Evolutionary conservation across 768 basidiomycete species (phyloP), one percentile per base, ranked within the genome.

Genomic region (Brasilioporus rufonigricans): DNA sequence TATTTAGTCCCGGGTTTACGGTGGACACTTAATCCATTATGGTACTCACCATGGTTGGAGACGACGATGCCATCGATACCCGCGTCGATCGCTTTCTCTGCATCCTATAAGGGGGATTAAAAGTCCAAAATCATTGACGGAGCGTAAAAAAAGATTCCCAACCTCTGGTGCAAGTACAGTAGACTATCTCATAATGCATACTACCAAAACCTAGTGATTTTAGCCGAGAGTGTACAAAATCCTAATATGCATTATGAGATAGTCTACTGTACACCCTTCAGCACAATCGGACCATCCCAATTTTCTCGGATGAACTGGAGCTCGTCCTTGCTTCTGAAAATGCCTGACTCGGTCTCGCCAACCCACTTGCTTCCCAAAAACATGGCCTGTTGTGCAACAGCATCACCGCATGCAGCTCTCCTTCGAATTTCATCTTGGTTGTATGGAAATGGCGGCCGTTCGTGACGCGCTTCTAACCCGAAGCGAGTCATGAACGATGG

Each of bases 1-100:
- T 5, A 13, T 21, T 50, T 19, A 41, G 31, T 32, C 21, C 26
- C 13, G 4, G 38, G n/a, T n/a, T n/a, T n/a, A 29, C 9, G 9
- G 13, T 5, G 16, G n/a, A n/a, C 13, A 32, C n/a, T 11, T 14
- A 14, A 33, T 32, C 43, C 18, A 29, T 8, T 4, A 18, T 8
- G n/a, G 62, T 23, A 3, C 76, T 27, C 47, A 86, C 87, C 87
- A 58, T 92, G 90, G 62, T 91, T 93, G 12, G 87, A 90, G 16
- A 9, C 27, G 27, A 29, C 4, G 27, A 29, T 29, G 9, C 9
- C 27, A 29, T 9, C 27, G 27, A 29, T 29, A 29, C 27, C 27
- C 27, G 9, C 27, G 9, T 29, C 9, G 27, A 29, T n/a, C 27
- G 27, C 27, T n/a, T 9, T 29, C 27, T 29, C 9, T 29, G 27